Conservation (phyloP, 805 yeast species). For the Lachancea lanzarotensis region DNA sequence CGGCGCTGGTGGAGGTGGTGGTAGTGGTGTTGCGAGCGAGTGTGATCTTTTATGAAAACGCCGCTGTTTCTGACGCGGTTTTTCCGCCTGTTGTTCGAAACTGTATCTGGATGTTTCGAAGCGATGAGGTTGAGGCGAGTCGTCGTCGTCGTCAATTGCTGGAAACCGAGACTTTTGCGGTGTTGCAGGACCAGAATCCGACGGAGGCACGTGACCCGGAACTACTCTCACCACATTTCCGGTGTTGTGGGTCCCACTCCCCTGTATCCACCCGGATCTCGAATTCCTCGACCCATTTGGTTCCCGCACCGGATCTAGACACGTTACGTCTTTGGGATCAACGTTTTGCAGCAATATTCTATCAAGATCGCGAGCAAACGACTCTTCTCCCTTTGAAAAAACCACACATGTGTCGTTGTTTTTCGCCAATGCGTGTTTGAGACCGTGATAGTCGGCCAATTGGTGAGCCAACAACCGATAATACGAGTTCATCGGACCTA, state of each 20-base stretch:
- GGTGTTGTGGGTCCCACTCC: background rate
- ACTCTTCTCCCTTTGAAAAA: conserved; percentile 34
- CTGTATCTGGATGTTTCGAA: conserved; percentile 23
- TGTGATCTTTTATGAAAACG: background rate
- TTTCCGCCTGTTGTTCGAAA: conserved; percentile 11
- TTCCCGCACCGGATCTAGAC: background rate
- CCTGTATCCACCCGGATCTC: background rate
- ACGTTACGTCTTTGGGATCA: conserved; percentile 10
- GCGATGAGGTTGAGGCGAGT: conserved; percentile 22
- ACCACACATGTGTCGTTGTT: conserved; percentile 43
- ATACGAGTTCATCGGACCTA: conserved; percentile 60
- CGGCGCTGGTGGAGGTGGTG: no score
- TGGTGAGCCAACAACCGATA: conserved; percentile 63
- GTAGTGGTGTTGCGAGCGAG: background rate
- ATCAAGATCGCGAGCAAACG: conserved; percentile 13
- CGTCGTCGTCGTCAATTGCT: conserved; percentile 11
- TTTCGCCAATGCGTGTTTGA: conserved; percentile 51
- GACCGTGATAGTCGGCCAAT: conserved; percentile 56
- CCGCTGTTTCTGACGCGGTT: conserved; percentile 7
- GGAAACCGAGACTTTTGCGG: conserved; percentile 2
- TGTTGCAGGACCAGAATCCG: conserved; percentile 11
- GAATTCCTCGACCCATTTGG: background rate
- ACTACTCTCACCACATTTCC: background rate
- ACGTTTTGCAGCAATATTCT: conserved; percentile 18
- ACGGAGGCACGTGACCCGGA: no score